Conservation (phyloP, 352 stramenopile genomes). For the Globisporangium rhizosaccharum region DNA sequence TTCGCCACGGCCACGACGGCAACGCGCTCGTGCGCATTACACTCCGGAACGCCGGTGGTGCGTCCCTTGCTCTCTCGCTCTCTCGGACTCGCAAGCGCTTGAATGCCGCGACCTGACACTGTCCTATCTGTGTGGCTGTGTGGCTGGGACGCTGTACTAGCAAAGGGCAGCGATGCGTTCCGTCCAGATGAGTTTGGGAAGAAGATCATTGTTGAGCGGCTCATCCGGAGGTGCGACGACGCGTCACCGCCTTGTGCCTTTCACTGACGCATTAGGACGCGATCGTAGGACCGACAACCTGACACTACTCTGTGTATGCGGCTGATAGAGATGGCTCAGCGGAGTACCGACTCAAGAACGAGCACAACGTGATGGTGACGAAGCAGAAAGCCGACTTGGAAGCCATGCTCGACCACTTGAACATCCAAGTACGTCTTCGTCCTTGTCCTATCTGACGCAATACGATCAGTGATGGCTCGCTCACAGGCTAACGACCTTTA, state of each 20-base stretch:
- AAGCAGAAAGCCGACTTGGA: slow-evolving; percentile 91
- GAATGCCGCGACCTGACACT: background rate
- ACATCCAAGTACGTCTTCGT: slow-evolving; percentile 54
- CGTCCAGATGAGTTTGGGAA: slow-evolving; percentile 90
- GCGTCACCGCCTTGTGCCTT: background rate
- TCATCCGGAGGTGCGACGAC: slow-evolving; percentile 68
- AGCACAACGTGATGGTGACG: slow-evolving; percentile 53
- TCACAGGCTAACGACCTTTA: background rate
- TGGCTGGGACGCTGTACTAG: background rate
- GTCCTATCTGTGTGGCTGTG: background rate
- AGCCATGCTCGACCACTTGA: slow-evolving; percentile 92
- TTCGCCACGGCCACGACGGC: slow-evolving; percentile 88
- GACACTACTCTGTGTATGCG: background rate
- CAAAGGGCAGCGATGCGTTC: slow-evolving; percentile 85
- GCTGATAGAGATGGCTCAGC: slow-evolving; percentile 52
- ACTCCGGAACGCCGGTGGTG: slow-evolving; percentile 81
- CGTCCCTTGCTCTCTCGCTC: background rate
- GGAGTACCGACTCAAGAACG: slow-evolving; percentile 70
- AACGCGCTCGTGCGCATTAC: slow-evolving; percentile 92
- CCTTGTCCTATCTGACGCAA: background rate
- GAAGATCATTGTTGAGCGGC: slow-evolving; percentile 90
- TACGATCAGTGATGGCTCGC: background rate
- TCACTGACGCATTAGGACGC: background rate
- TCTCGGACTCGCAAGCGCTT: too few relatives aligned
- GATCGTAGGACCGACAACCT: background rate